Evolutionary conservation across 2,329 filamentous ascomycete genomes (phyloP), one percentile per base, ranked within the genome.

Genomic region (Pseudogymnoascus destructans): DNA sequence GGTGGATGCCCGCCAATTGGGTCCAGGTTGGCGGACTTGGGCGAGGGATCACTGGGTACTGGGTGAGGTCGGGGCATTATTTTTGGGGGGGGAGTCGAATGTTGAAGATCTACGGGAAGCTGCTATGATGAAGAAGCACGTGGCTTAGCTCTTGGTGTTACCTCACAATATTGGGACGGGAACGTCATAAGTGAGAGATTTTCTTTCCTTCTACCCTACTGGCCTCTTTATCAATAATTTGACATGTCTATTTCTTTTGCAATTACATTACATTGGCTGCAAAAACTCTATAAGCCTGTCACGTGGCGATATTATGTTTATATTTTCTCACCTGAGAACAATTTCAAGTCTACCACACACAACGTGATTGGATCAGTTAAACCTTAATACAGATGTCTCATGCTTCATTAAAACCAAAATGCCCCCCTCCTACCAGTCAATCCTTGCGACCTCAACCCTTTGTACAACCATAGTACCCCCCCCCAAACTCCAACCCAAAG

Each of bases 351-450:
- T 52, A 17, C 46, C 46, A 32, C 46, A 11, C 46, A 19, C 25
- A 11, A 11, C 25, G 3, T 52, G 25, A 52, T 52, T 52, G 46
- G 46, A 52, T 52, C 15, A 52, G 25, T 30, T 32, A 52, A 52
- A 52, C 25, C 9, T 52, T 52, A 52, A 13, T 52, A 52, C 46
- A 52, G 25, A 52, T 52, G 46, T 52, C 25, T 30, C 46, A 52
- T 52, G 25, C 46, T 52, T 52, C 46, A 52, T 52, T 52, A 52
- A 52, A 30, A 30, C 46, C 46, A 52, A 52, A 19, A 30, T 32
- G n/a, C 25, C 46, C n/a, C n/a, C 30, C 25, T 30, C 15, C 46
- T 27, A 32, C 15, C 25, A 52, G 25, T 23, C 46, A 11, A 19
- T 19, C 46, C 46, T 30, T 52, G 15, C 25, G 25, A 13, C 15